phyloP scores from a whole-genome alignment of 352 stramenopile genomes.

The Phytophthora cajani region DNA sequence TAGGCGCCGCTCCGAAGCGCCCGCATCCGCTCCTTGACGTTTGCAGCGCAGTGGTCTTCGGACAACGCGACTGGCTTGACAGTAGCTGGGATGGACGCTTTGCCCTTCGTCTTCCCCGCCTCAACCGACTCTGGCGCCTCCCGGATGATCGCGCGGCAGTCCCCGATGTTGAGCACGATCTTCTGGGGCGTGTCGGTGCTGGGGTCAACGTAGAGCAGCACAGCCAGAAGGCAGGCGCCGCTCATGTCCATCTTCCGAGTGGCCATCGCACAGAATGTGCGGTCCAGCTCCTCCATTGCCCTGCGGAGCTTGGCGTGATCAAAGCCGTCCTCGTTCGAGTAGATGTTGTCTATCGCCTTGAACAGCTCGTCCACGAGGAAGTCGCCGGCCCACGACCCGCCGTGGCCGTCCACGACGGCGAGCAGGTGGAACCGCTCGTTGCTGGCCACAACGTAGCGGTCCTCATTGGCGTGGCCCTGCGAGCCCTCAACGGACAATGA shows the following conservation, averaged over 20 bases:
- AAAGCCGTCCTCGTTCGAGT: conserved; percentile 41
- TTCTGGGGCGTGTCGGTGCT: conserved; percentile 43
- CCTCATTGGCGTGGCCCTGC: conserved; percentile 74
- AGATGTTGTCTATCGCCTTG: conserved; percentile 49
- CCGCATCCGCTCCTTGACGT: conserved; percentile 62
- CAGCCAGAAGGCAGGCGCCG: conserved; percentile 67
- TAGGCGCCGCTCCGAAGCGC: conserved; percentile 67
- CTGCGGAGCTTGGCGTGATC: conserved; percentile 34
- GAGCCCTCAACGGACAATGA: conserved; percentile 51
- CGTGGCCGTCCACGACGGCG: conserved; percentile 80
- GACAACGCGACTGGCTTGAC: conserved; percentile 40
- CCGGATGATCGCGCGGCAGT: conserved; percentile 70
- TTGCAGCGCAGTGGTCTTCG: conserved; percentile 80
- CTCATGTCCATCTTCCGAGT: conserved; percentile 55
- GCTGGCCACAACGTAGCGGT: conserved; percentile 61
- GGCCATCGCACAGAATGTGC: conserved; percentile 48
- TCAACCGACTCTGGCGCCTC: conserved; percentile 29
- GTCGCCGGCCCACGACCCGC: conserved; percentile 60
- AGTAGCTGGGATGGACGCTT: not conserved
- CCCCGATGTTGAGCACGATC: conserved; percentile 77
- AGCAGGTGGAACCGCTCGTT: conserved; percentile 68
- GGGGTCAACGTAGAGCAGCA: conserved; percentile 59
- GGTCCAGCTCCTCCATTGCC: conserved; percentile 59
- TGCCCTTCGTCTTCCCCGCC: conserved; percentile 11
- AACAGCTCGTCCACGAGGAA: conserved; percentile 65